These are phyloP conservation scores for Gnetum montanum DNA, from an alignment of 75 land plant genomes.

Conservation along the genomic window DNA sequence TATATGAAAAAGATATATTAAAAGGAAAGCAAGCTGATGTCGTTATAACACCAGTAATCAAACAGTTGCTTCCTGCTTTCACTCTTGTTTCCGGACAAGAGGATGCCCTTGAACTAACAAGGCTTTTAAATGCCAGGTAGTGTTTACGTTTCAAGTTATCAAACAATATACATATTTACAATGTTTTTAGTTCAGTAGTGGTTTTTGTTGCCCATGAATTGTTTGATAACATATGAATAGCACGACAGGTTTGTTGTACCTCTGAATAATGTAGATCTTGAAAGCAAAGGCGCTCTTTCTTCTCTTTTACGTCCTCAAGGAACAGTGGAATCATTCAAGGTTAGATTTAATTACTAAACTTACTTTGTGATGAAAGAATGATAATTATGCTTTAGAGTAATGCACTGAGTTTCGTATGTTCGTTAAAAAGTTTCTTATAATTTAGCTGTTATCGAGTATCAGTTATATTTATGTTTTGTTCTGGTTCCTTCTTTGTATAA, in stretches of 20 bases:
- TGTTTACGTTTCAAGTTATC: no score
- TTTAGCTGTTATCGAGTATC: no score
- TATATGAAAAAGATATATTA: slow-evolving; percentile 33
- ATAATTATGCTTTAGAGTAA: no score
- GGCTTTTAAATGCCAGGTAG: slow-evolving; percentile 72
- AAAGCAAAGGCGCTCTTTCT: slow-evolving; percentile 70
- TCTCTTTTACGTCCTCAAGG: slow-evolving; percentile 47
- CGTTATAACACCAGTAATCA: slow-evolving; percentile 85
- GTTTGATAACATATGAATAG: background rate
- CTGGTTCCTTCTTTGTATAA: no score
- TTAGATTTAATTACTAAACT: slow-evolving; percentile 18
- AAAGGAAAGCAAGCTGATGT: slow-evolving; percentile 64
- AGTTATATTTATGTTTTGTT: no score
- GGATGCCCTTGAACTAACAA: slow-evolving; percentile 75
- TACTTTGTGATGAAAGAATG: no score
- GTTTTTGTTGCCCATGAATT: background rate
- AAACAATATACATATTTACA: background rate
- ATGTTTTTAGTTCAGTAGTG: background rate
- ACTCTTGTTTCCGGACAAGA: slow-evolving; percentile 93
- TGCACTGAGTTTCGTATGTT: no score
- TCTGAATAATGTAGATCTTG: slow-evolving; percentile 87
- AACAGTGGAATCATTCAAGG: slow-evolving; percentile 71
- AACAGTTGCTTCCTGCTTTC: slow-evolving; percentile 71
- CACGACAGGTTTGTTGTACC: slow-evolving; percentile 72
- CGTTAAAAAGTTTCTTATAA: no score